These are phyloP conservation scores for Pichia gijzeniarum DNA, from an alignment of 805 yeast genomes.

Conservation along the genomic window DNA sequence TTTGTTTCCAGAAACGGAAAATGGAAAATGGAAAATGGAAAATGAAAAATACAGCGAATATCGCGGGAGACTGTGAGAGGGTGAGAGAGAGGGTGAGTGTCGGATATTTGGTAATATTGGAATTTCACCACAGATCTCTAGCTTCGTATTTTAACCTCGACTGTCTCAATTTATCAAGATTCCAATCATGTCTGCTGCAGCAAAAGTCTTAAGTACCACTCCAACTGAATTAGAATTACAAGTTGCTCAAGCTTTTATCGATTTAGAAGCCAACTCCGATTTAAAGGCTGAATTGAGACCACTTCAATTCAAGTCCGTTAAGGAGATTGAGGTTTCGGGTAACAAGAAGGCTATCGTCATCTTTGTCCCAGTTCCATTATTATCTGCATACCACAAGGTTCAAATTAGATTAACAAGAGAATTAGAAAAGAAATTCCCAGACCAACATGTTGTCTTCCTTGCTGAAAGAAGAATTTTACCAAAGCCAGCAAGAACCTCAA, in stretches of 20 bases:
- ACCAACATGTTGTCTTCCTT: conserved; percentile 97
- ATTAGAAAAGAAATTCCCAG: conserved; percentile 99
- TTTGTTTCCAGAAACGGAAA: conserved; percentile 4
- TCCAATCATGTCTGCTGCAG: conserved; percentile 84
- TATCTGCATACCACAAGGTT: conserved; percentile 90
- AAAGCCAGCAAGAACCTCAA: conserved; percentile 94
- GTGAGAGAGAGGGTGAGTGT: not conserved
- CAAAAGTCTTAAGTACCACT: conserved; percentile 89
- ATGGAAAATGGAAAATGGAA: no score
- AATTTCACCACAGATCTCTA: no score
- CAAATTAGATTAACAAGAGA: conserved; percentile 98
- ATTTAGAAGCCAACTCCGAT: conserved; percentile 91
- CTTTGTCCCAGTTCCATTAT: conserved; percentile 96
- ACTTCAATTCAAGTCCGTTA: conserved; percentile 96
- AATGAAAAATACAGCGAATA: no score
- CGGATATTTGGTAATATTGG: not conserved
- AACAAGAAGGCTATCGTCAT: conserved; percentile 98
- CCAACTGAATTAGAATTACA: conserved; percentile 99
- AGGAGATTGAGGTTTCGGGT: conserved; percentile 96
- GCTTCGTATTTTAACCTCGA: not conserved
- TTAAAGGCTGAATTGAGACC: conserved; percentile 97
- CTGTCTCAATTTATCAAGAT: not conserved
- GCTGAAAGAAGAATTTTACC: conserved; percentile 99
- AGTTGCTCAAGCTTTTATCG: conserved; percentile 97
- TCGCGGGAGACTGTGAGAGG: conserved; percentile 4